phyloP scores from a whole-genome alignment of 106 monocot genomes.

The Dactylorhiza incarnata region DNA sequence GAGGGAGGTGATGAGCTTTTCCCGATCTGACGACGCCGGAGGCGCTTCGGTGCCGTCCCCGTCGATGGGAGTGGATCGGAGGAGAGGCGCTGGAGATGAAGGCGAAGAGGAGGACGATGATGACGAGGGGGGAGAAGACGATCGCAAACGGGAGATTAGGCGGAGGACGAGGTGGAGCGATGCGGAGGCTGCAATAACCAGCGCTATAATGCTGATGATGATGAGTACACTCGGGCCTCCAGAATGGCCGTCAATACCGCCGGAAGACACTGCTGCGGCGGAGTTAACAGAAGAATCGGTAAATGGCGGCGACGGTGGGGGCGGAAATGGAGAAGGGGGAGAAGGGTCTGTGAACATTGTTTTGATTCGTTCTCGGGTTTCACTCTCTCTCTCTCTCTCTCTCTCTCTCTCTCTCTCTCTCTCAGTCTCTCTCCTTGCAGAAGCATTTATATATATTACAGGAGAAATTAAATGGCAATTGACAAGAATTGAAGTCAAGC shows the following conservation, averaged over 20 bases:
- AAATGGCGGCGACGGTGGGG: constrained; percentile 13
- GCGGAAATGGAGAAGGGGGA: constrained; percentile 50
- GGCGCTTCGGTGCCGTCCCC: not conserved
- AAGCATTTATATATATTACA: not conserved
- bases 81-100: not conserved
- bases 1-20: constrained; percentile 58
- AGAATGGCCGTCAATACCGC: constrained; percentile 4
- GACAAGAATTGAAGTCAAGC: not conserved
- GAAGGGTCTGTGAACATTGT: constrained; percentile 18
- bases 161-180: constrained; percentile 66
- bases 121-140: constrained; percentile 18
- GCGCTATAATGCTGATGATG: constrained; percentile 47
- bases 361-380: not conserved
- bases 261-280: not conserved
- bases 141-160: constrained; percentile 26
- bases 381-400: not conserved
- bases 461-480: not conserved
- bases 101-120: constrained; percentile 34
- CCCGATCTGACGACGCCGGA: constrained; percentile 8
- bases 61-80: constrained; percentile 5
- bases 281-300: not conserved
- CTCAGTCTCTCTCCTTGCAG: not conserved
- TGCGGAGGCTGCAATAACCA: constrained; percentile 43
- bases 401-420: not conserved
- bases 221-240: constrained; percentile 42